phyloP scores from a whole-genome alignment of 768 basidiomycete genomes.

The Mycena metata region DNA sequence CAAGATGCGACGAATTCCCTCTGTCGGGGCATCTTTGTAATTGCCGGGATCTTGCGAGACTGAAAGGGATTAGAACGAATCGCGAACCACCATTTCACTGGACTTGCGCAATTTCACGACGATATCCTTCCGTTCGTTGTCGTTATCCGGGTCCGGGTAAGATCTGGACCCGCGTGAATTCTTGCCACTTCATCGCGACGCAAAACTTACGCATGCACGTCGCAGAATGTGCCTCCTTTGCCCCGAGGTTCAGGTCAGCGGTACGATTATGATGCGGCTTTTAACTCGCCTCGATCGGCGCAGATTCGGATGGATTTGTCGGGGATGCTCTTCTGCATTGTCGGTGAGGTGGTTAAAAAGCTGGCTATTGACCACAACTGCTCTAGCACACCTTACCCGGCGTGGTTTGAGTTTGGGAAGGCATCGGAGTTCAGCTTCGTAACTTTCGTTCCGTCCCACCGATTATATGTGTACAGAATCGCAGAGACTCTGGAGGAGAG shows the following conservation, averaged over 20 bases:
- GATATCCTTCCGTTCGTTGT: constrained; percentile 74
- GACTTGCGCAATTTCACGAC: constrained; percentile 92
- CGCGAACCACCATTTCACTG: constrained; percentile 6
- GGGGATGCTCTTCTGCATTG: constrained; percentile 58
- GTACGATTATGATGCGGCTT: neutral
- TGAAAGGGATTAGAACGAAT: constrained; percentile 44
- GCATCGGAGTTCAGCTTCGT: no score
- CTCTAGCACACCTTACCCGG: no score
- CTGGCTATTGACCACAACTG: no score
- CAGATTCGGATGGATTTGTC: constrained; percentile 88
- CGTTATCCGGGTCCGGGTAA: constrained; percentile 78
- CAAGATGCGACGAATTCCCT: constrained; percentile 90
- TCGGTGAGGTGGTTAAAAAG: neutral
- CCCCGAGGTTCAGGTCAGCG: constrained; percentile 1
- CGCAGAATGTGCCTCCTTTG: constrained; percentile 87
- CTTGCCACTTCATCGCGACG: constrained; percentile 3
- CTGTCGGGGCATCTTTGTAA: constrained; percentile 94
- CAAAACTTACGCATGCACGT: constrained; percentile 79
- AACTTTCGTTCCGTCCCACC: no score
- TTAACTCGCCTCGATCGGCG: constrained; percentile 72
- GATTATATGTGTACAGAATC: no score
- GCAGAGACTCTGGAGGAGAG: no score
- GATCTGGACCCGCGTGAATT: constrained; percentile 58
- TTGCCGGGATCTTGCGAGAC: constrained; percentile 92
- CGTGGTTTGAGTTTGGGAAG: no score